phyloP scores from a whole-genome alignment of 116 monocot species.

The Phalaenopsis hybrid region DNA sequence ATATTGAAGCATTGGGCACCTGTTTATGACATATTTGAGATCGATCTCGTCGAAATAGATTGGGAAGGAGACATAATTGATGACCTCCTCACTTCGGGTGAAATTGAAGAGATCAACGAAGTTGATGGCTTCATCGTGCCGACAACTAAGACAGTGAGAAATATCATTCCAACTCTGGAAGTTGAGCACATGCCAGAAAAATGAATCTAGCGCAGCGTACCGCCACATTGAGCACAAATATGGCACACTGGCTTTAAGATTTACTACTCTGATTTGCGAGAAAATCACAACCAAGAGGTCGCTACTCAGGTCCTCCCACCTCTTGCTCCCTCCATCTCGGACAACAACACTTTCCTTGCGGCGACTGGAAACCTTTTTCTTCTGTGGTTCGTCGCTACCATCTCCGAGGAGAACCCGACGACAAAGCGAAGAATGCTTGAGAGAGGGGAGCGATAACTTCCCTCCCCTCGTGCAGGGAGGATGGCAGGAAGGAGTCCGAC shows the following conservation, averaged over 20 bases:
- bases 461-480: too few species aligned
- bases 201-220: conserved; percentile 25
- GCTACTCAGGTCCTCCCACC: not conserved
- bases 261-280: conserved; percentile 8
- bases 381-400: not conserved
- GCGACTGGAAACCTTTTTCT: not conserved
- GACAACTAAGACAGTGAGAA: conserved; percentile 17
- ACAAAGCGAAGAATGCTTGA: too few species aligned
- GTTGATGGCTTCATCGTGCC: not conserved
- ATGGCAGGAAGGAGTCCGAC: too few species aligned
- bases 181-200: conserved; percentile 44
- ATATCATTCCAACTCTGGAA: conserved; percentile 36
- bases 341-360: not conserved
- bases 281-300: conserved; percentile 9
- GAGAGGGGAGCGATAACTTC: too few species aligned
- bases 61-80: conserved; percentile 35
- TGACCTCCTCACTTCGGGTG: conserved; percentile 1
- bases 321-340: not conserved
- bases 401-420: not conserved
- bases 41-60: conserved; percentile 33
- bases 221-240: conserved; percentile 55
- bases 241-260: conserved; percentile 41
- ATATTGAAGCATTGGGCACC: conserved; percentile 35
- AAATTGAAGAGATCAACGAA: conserved; percentile 26
- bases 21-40: conserved; percentile 36